Percentiles rank a stretch among this genome's conserved stretches.
These are phyloP conservation scores for Dacryopinax spathularia DNA, from an alignment of 768 basidiomycete species.

Conservation along the genomic window DNA sequence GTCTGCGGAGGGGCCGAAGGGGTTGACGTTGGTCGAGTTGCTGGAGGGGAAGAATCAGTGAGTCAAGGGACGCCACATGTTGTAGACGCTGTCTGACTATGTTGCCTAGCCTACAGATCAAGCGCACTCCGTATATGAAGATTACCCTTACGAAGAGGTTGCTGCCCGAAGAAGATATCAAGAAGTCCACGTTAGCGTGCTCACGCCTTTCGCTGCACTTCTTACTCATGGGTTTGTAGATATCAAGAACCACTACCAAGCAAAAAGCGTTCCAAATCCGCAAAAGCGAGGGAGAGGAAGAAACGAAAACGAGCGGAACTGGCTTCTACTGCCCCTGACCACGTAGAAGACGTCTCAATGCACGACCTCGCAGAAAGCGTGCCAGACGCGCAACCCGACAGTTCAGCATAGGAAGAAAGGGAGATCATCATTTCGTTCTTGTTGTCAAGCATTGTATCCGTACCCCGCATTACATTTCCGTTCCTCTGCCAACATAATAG, in stretches of 20 bases:
- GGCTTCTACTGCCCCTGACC: neutral
- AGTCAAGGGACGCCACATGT: slow-evolving; percentile 20
- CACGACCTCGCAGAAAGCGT: neutral
- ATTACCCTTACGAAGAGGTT: slow-evolving; percentile 34
- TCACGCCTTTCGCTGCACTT: neutral
- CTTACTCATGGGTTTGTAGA: neutral
- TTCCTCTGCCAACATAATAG: neutral
- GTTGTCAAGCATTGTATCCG: too few species aligned
- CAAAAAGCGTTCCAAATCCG: neutral
- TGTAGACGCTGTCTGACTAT: slow-evolving; percentile 5
- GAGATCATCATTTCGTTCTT: neutral
- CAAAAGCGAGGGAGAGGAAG: neutral
- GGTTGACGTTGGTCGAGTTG: neutral
- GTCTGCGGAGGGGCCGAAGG: slow-evolving; percentile 17
- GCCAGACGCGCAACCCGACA: neutral
- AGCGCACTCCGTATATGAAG: slow-evolving; percentile 53
- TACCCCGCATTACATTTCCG: neutral
- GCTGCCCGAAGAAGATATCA: neutral
- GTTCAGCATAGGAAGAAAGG: neutral
- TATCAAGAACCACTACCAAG: neutral
- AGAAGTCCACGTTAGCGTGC: neutral
- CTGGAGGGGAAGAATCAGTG: slow-evolving; percentile 50
- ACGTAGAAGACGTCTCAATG: neutral
- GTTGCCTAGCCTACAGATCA: slow-evolving; percentile 35
- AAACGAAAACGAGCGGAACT: neutral